Base-by-base conservation (phyloP, 2,329 filamentous ascomycete species). In the Albophoma yamanashiensis region DNA sequence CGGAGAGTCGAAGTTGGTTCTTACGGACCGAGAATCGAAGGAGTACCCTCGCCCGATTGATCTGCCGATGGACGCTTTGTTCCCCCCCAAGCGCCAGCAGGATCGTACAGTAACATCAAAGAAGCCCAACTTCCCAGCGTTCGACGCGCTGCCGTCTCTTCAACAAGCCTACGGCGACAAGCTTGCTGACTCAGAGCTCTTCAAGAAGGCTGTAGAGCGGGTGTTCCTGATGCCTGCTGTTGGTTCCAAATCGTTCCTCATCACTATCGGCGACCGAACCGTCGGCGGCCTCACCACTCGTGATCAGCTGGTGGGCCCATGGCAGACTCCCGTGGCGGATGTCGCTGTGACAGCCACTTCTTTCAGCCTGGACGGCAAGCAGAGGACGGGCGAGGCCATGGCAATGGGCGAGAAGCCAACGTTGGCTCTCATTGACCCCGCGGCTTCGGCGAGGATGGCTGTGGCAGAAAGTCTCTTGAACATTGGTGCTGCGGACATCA, bases 191-290 rank as follows among this genome's bases (percentile, higher is more conserved):
- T 72, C 76, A 0, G 87, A 79, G 5, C 69, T 84, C 39, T 69
- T 85, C 38, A 75, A 72, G 34, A 78, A 92, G 73, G 92, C 93
- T 20, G 84, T 91, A 0, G 85, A 91, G 66, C 81, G 91, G 62
- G 91, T 97, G 3, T 85, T 97, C 59, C 85, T 85, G 57, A 80
- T 97, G 58, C 93, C 94, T 25, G 84, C 92, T 1, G 94, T 97
- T 27, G 93, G 92, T n/a, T 97, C 92, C 27, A 97, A 97, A 76
- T 92, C 89, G 27, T 99, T 97, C 79, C 81, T 99, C 43, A 97
- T 99, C 69, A 97, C 94, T 1, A 99, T 97, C 65, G 92, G 89
- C 57, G 94, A 97, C 73, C 85, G 94, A 63, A 91, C 89, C 36
- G 92, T 97, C 38, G 93, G 93, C 64, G 94, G 93, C 57, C 81